Evolutionary conservation across 108 stramenopile species (phyloP).

Genomic region (Nitzschia palea): DNA sequence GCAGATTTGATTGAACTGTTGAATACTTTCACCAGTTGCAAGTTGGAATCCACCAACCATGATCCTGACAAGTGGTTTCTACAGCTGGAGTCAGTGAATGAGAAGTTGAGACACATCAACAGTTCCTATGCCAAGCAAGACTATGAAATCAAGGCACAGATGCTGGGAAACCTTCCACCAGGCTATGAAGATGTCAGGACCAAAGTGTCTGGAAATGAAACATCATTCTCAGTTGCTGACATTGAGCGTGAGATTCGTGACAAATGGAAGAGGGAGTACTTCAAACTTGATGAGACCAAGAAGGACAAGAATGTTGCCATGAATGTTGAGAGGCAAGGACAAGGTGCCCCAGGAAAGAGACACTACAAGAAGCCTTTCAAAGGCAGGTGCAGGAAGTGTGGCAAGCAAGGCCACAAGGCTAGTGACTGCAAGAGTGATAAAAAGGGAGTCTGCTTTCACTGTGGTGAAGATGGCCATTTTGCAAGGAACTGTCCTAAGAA

Average conservation of each 20-base stretch:
- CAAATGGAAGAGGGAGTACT: not conserved
- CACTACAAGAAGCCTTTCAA: not conserved
- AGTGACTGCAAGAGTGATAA: not conserved
- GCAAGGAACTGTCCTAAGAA: too few relatives aligned
- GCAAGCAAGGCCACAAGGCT: not conserved
- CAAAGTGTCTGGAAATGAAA: not conserved
- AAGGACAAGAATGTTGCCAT: conserved; percentile 4
- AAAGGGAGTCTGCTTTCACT: not conserved
- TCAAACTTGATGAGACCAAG: not conserved
- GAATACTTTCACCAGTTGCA: not conserved
- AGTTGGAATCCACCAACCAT: not conserved
- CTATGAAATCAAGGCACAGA: not conserved
- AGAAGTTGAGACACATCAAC: not conserved
- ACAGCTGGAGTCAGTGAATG: not conserved
- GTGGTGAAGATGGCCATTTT: not conserved
- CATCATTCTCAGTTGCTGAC: not conserved
- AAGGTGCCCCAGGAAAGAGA: not conserved
- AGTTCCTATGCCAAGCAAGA: not conserved
- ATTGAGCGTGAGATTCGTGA: not conserved
- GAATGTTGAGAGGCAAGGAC: too few relatives aligned
- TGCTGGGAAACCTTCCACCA: not conserved
- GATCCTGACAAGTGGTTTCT: not conserved
- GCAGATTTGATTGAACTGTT: not conserved
- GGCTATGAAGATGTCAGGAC: not conserved
- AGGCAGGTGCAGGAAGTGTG: not conserved